Conservation (phyloP, 768 basidiomycete genomes). For the Hygrocybe coccinea region DNA sequence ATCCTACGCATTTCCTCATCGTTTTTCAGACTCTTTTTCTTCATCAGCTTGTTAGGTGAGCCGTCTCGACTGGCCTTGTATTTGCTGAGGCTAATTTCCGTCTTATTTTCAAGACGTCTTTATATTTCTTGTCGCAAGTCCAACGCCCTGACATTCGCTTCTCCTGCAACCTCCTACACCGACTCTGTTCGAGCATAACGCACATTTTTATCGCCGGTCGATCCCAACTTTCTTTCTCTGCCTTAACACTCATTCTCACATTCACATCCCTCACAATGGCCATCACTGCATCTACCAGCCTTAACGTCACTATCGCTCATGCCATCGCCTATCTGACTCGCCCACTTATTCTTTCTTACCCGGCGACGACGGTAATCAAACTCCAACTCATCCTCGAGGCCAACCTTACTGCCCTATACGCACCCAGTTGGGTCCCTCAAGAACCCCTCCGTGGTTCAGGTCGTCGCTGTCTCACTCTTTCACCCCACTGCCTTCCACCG, state of each 20-base stretch:
- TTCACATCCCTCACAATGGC: not conserved
- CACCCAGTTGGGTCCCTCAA: conserved; percentile 58
- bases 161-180: not conserved
- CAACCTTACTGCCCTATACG: conserved; percentile 68
- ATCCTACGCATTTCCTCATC: not conserved
- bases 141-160: not conserved
- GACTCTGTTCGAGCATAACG: not conserved
- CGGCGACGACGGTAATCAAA: conserved; percentile 57
- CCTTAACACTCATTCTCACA: not conserved
- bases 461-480: conserved; percentile 70
- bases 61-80: not conserved
- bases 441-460: conserved; percentile 67
- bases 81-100: not conserved
- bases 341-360: conserved; percentile 50
- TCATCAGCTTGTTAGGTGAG: not conserved
- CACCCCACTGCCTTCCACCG: conserved; percentile 64
- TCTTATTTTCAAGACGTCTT: not conserved
- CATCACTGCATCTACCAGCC: conserved; percentile 38
- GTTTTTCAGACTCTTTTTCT: not conserved
- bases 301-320: conserved; percentile 67
- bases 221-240: not conserved
- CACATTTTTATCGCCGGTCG: conserved; percentile 1
- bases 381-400: conserved; percentile 69
- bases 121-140: not conserved
- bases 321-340: conserved; percentile 70